A percentile compares a stretch with the other conserved stretches of the same genome.
Evolutionary conservation across 2,329 filamentous ascomycete species (phyloP).

Genomic region (Colletotrichum navitas): DNA sequence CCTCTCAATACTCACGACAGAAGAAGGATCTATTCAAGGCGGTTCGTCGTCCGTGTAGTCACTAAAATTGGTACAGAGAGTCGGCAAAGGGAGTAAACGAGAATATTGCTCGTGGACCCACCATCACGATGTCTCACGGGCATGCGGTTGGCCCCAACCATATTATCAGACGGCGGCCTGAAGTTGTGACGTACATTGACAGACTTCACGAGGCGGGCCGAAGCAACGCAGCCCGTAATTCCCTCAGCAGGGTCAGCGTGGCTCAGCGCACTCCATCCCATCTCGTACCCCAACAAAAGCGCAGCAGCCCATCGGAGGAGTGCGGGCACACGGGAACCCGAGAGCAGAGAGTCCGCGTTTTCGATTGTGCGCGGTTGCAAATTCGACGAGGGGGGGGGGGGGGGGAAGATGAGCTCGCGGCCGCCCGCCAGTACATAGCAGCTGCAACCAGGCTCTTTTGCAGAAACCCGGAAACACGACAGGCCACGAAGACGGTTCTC

Average conservation of each 20-base stretch:
- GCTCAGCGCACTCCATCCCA: slow-evolving; percentile 24
- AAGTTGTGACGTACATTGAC: slow-evolving; percentile 4
- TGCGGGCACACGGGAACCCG: background rate
- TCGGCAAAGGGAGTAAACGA: background rate
- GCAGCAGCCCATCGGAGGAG: slow-evolving; percentile 7
- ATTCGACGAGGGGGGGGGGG: background rate
- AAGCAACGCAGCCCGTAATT: slow-evolving; percentile 16
- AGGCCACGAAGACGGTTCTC: background rate
- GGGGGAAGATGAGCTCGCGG: background rate
- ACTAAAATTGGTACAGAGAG: no score
- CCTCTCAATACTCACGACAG: background rate
- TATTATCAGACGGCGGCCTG: background rate
- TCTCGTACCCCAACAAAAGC: background rate
- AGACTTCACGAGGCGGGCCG: background rate
- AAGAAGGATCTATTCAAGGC: background rate
- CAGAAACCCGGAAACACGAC: background rate
- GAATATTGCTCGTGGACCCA: background rate
- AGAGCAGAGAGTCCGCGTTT: slow-evolving; percentile 24
- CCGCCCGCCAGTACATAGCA: no score
- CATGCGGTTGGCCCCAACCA: no score
- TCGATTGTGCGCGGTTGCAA: background rate
- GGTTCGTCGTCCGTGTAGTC: background rate
- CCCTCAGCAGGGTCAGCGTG: slow-evolving; percentile 32
- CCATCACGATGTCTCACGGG: background rate
- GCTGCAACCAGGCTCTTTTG: background rate